Base-by-base conservation (phyloP, 2,329 filamentous ascomycete species). In the Paramyrothecium sp. region DNA sequence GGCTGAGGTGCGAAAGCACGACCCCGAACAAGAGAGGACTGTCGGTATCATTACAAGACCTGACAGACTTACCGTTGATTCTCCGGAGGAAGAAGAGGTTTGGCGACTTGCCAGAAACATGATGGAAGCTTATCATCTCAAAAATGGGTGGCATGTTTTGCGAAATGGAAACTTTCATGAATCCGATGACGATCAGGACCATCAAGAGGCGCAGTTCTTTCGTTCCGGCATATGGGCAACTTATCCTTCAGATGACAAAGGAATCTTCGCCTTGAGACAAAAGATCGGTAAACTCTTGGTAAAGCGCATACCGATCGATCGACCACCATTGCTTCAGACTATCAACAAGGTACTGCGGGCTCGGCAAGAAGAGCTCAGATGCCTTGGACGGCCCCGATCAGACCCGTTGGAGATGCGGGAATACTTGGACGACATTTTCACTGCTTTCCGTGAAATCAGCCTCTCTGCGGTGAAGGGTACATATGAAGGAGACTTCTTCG, bases 41-140 rank as follows among this genome's bases (percentile, higher is more conserved):
- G 68, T 87, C 0, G 81, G 83, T 0, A 78, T 87, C 56, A 78
- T 87, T 55, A 87, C 83, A 0, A 75, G 86, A 62, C 80, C 81
- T 0, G 83, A 86, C 58, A 66, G 69, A 3, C 66, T 81, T 0
- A 63, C 62, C 1, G 54, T 68, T 0, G 75, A 73, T 1, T 74
- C 74, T 0, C 67, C 69, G 0, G 73, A 75, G 5, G 76, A 84
- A 56, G 60, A 56, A 1, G 66, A 1, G 66, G 59, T 2, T 81
- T 75, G 58, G 60, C 75, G 1, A 60, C 54, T 77, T 0, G 67
- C 69, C 2, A 66, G 66, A n/a, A 72, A 72, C n/a, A 58, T 67
- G 16, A 68, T 75, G 17, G 52, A 49, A 0, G 61, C 63, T 0
- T 63, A 75, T 16, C 68, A 68, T 19, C 56, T 76, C 1, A 63